These are phyloP conservation scores for Vitis hybrid DNA, from an alignment of 177 flowering plant genomes.

Conservation along the genomic window DNA sequence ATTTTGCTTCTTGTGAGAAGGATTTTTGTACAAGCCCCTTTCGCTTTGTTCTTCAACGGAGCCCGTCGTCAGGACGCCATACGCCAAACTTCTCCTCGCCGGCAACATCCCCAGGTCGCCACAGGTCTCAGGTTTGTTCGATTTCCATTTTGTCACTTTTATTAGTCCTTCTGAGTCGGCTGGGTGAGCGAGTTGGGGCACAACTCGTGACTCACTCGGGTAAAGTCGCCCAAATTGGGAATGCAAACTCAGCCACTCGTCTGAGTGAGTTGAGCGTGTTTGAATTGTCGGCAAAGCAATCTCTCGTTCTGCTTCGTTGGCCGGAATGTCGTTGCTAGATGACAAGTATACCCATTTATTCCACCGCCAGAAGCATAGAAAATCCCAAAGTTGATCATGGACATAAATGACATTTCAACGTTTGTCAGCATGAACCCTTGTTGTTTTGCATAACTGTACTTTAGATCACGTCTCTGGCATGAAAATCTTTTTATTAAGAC, in stretches of 20 bases:
- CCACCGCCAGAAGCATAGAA: too few species aligned
- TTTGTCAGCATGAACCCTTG: not conserved
- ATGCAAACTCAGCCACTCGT: too few species aligned
- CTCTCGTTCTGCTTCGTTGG: slow-evolving; percentile 6
- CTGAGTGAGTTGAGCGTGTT: not conserved
- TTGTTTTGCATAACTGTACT: slow-evolving; percentile 9
- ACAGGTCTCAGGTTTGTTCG: slow-evolving; percentile 49
- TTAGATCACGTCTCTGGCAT: slow-evolving; percentile 29
- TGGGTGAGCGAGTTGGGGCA: too few species aligned
- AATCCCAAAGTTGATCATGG: too few species aligned
- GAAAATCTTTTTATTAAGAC: slow-evolving; percentile 20
- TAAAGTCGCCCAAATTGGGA: too few species aligned
- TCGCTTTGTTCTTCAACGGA: slow-evolving; percentile 42
- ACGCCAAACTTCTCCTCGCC: slow-evolving; percentile 59
- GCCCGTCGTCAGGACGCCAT: slow-evolving; percentile 40
- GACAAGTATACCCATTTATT: slow-evolving; percentile 8
- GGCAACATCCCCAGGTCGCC: slow-evolving; percentile 47
- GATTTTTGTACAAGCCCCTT: slow-evolving; percentile 60
- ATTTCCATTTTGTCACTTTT: not conserved
- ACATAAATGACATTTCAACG: too few species aligned
- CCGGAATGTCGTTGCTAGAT: slow-evolving; percentile 6
- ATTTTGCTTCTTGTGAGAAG: slow-evolving; percentile 17
- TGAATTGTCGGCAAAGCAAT: slow-evolving; percentile 19
- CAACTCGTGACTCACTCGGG: slow-evolving; percentile 15
- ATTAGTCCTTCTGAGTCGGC: not conserved